A percentile compares a stretch with the other conserved stretches of the same genome.
Conservation (phyloP, 345 rosid species). For the Euclidium syriacum region DNA sequence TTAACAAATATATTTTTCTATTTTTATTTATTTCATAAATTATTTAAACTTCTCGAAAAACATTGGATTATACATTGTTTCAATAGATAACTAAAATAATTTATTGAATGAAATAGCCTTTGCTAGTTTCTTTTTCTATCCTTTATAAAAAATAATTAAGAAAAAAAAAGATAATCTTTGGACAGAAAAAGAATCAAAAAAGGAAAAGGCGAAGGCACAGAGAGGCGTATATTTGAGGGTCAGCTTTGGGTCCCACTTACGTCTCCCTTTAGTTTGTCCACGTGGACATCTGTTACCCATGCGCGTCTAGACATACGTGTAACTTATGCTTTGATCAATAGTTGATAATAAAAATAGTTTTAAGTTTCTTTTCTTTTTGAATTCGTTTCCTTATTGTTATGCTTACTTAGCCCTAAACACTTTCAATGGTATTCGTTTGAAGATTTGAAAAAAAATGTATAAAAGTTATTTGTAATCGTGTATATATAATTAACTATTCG, state of each 20-base stretch:
- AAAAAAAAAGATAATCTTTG: not conserved
- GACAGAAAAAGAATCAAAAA: slow-evolving; percentile 18
- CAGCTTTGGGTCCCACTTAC: not conserved
- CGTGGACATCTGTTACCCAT: slow-evolving; percentile 13
- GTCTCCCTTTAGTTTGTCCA: not conserved
- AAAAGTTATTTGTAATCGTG: not conserved
- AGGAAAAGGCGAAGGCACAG: not conserved
- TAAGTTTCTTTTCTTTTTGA: too few relatives aligned
- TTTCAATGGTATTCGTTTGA: not conserved
- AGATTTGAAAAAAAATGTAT: too few relatives aligned
- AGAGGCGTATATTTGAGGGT: slow-evolving; percentile 3
- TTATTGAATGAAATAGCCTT: too few relatives aligned
- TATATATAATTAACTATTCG: not conserved
- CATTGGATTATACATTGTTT: too few relatives aligned
- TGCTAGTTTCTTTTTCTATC: too few relatives aligned
- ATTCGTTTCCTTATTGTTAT: too few relatives aligned
- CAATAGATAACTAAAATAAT: too few relatives aligned
- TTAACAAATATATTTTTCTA: too few relatives aligned
- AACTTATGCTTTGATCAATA: too few relatives aligned
- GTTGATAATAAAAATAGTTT: too few relatives aligned
- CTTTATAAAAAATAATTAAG: not conserved
- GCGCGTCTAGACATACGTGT: not conserved
- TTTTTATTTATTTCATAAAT: too few relatives aligned
- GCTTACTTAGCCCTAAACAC: not conserved
- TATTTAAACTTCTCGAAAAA: too few relatives aligned